Percentiles rank a stretch among this genome's conserved stretches.
These are phyloP conservation scores for Solanum hybrid DNA, from an alignment of 305 asterid genomes.

Conservation along the genomic window DNA sequence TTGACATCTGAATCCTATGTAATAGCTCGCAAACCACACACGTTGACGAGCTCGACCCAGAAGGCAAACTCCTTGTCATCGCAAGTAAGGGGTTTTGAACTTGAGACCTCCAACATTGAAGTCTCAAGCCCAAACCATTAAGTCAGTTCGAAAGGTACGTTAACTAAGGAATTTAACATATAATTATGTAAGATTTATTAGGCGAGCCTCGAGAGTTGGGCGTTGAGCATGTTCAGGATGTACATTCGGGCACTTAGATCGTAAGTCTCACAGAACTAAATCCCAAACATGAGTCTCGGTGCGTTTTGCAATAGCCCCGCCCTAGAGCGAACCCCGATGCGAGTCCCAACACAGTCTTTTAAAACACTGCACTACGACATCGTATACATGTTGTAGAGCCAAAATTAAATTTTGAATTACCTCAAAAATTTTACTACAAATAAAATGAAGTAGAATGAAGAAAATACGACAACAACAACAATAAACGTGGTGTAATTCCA, in stretches of 20 bases:
- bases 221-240: neutral
- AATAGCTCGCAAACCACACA: too few species aligned
- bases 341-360: neutral
- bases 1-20: too few species aligned
- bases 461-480: neutral
- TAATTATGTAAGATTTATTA: neutral
- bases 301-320: neutral
- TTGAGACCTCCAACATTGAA: too few species aligned
- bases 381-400: neutral
- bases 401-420: neutral
- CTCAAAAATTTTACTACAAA: neutral
- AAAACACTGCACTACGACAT: neutral
- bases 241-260: accelerated
- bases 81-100: too few species aligned
- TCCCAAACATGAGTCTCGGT: neutral
- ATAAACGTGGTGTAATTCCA: neutral
- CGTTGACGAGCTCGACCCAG: too few species aligned
- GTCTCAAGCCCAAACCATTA: too few species aligned
- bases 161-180: neutral
- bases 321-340: accelerated
- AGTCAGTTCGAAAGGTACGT: too few species aligned
- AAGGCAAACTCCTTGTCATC: too few species aligned
- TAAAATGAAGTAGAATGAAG: neutral
- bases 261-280: neutral
- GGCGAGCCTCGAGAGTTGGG: accelerated